Conservation (phyloP, 202 grass and related monocot genomes). For the Carex arenaria region DNA sequence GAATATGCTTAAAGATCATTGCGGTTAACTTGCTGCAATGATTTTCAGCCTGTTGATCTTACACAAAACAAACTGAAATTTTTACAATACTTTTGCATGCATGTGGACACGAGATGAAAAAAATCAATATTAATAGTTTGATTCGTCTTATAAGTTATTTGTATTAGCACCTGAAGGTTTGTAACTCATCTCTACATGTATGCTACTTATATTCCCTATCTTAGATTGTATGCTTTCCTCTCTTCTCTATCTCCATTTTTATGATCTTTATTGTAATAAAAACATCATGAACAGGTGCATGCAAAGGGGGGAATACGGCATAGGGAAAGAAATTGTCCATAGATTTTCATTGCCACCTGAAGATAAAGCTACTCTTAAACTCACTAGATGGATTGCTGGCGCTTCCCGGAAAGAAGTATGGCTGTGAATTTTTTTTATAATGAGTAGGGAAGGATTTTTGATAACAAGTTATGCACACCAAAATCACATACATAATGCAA, state of each 20-base stretch:
- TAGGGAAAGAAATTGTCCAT: constrained; percentile 80
- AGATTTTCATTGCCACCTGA: constrained; percentile 87
- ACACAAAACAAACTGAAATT: neutral
- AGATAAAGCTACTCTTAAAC: constrained; percentile 89
- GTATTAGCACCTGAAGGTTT: neutral
- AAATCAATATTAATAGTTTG: neutral
- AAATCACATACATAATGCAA: neutral
- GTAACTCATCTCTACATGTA: neutral
- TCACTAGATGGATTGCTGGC: constrained; percentile 75
- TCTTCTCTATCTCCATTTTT: neutral
- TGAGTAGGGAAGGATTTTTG: neutral
- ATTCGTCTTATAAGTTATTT: neutral
- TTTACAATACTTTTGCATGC: neutral
- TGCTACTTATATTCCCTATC: neutral
- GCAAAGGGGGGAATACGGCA: constrained; percentile 84
- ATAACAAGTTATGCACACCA: constrained; percentile 1
- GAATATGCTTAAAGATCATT: neutral
- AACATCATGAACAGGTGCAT: constrained; percentile 65
- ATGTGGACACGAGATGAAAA: neutral
- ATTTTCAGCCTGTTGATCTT: constrained; percentile 3
- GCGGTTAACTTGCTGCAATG: neutral
- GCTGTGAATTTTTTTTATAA: constrained; percentile 28
- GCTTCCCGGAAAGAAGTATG: constrained; percentile 63
- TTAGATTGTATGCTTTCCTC: neutral
- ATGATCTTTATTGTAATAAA: neutral